phyloP scores from a whole-genome alignment of 495 filamentous ascomycete genomes.

The Podospora tetraspora region DNA sequence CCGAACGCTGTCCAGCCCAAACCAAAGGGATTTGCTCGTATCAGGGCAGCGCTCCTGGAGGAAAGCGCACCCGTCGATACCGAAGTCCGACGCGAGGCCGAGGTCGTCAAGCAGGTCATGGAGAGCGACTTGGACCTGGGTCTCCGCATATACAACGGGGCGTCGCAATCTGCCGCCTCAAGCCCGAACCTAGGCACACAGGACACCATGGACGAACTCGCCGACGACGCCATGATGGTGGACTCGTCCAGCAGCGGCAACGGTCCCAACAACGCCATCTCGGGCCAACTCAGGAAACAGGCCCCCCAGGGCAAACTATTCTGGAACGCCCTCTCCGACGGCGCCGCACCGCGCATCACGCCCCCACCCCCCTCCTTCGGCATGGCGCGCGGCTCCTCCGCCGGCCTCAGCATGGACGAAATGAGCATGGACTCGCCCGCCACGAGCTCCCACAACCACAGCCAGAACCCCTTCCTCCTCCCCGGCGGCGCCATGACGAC shows the following conservation, averaged over 20 bases:
- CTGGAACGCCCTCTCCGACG: constrained; percentile 70
- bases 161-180: constrained; percentile 37
- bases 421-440: constrained; percentile 70
- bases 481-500: constrained; percentile 17
- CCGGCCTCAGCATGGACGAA: constrained; percentile 63
- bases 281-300: constrained; percentile 60
- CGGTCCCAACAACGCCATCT: constrained; percentile 11
- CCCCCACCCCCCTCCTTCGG: constrained; percentile 58
- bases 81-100: constrained; percentile 85
- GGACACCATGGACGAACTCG: constrained; percentile 52
- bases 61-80: constrained; percentile 81
- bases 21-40: constrained; percentile 88
- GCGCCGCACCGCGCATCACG: constrained; percentile 53
- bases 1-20: constrained; percentile 57
- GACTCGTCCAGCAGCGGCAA: constrained; percentile 36
- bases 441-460: constrained; percentile 29
- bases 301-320: constrained; percentile 69
- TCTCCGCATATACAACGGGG: constrained; percentile 26
- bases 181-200: constrained; percentile 43
- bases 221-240: constrained; percentile 57
- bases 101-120: constrained; percentile 88
- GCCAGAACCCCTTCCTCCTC: constrained; percentile 22
- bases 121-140: constrained; percentile 60
- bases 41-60: constrained; percentile 81
- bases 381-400: constrained; percentile 51